Conservation (phyloP, 2,329 filamentous ascomycete genomes). For the Ophiostoma himal-ulmi region DNA sequence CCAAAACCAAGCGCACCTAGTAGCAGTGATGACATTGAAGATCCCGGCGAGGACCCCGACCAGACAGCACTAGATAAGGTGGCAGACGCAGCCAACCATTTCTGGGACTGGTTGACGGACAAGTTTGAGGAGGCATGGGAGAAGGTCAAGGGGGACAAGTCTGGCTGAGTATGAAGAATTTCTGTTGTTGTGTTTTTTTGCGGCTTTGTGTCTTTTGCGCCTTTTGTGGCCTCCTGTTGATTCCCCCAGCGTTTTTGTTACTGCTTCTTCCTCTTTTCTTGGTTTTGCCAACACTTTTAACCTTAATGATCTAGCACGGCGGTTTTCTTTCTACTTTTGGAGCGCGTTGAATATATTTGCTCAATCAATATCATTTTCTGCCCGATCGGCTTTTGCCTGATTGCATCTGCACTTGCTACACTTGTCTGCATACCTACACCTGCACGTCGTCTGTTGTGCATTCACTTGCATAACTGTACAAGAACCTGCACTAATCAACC, state of each 20-base stretch:
- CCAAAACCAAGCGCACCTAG: constrained; percentile 26
- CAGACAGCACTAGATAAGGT: constrained; percentile 32
- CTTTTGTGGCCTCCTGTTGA: neutral
- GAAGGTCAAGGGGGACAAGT: constrained; percentile 35
- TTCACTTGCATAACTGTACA: neutral
- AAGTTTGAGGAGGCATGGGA: constrained; percentile 44
- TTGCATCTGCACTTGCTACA: neutral
- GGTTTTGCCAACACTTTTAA: neutral
- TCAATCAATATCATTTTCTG: neutral
- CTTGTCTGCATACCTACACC: neutral
- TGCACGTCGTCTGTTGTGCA: neutral
- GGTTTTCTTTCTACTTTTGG: neutral
- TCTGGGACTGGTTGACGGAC: constrained; percentile 49
- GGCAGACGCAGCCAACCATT: constrained; percentile 32
- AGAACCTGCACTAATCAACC: neutral
- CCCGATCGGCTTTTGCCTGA: neutral
- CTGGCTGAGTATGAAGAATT: neutral
- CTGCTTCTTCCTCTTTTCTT: neutral
- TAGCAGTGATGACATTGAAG: constrained; percentile 19
- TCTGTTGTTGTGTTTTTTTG: neutral
- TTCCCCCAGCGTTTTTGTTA: neutral
- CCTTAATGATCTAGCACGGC: constrained; percentile 2
- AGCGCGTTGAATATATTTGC: neutral
- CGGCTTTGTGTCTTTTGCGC: neutral
- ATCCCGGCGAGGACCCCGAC: constrained; percentile 15